phyloP scores from a whole-genome alignment of 192 early-diverging fungal species.

The Backusella tuberculispora region DNA sequence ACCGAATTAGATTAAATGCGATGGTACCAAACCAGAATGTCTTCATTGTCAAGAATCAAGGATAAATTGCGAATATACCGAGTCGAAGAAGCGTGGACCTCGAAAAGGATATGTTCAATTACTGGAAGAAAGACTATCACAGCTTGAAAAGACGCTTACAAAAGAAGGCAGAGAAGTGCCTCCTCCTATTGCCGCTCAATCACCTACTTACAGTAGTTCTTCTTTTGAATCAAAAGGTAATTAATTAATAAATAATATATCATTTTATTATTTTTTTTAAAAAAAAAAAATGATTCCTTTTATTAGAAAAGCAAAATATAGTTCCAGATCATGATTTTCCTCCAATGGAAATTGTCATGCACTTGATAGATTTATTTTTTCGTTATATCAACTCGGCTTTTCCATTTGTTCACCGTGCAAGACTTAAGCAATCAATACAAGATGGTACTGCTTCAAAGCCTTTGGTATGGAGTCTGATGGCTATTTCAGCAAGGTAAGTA shows the following conservation, averaged over 20 bases:
- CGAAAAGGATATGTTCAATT: conserved; percentile 41
- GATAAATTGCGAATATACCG: conserved; percentile 21
- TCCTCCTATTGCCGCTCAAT: neutral
- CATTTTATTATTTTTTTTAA: neutral
- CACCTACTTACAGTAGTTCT: neutral
- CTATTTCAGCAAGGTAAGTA: conserved; percentile 46
- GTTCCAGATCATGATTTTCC: conserved; percentile 35
- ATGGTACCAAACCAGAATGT: conserved; percentile 37
- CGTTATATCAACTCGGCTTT: conserved; percentile 3
- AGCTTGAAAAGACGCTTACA: conserved; percentile 20
- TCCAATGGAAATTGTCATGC: conserved; percentile 42
- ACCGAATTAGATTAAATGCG: conserved; percentile 33
- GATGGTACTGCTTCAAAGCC: conserved; percentile 50
- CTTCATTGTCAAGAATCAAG: conserved; percentile 27
- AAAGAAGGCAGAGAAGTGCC: neutral
- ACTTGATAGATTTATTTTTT: neutral
- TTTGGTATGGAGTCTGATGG: conserved; percentile 51
- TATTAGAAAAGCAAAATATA: neutral
- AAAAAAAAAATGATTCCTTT: neutral
- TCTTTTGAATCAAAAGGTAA: conserved; percentile 15
- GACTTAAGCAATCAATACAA: conserved; percentile 45
- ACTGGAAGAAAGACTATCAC: conserved; percentile 36
- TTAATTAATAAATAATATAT: neutral
- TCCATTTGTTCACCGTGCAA: neutral
- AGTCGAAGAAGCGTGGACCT: conserved; percentile 35